Percentiles rank a stretch among this genome's conserved stretches.
Conservation (phyloP, 108 stramenopile genomes). For the Cafeteria roenbergensis region DNA sequence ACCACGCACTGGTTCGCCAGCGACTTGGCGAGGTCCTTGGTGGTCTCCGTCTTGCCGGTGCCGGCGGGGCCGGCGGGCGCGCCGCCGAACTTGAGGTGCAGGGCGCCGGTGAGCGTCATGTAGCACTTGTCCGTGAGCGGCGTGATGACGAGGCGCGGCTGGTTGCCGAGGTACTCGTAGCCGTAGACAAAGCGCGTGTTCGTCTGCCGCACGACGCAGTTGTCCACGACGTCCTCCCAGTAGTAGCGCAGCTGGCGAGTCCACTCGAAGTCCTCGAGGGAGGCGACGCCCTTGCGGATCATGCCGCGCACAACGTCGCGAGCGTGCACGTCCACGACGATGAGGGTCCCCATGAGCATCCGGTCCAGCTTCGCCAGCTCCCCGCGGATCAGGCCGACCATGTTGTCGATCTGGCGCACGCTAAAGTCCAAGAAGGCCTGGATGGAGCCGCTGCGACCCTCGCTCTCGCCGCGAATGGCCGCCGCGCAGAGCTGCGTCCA, state of each 20-base stretch:
- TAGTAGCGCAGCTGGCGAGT: constrained; percentile 48
- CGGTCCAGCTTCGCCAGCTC: constrained; percentile 37
- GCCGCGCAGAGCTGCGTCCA: constrained; percentile 33
- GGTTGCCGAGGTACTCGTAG: constrained; percentile 48
- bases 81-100: constrained; percentile 47
- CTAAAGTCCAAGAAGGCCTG: constrained; percentile 18
- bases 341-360: constrained; percentile 42
- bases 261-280: constrained; percentile 44
- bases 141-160: constrained; percentile 46
- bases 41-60: constrained; percentile 49
- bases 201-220: constrained; percentile 44
- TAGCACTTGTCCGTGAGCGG: constrained; percentile 53
- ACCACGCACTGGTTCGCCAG: constrained; percentile 52
- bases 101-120: constrained; percentile 49
- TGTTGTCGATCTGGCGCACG: constrained; percentile 41
- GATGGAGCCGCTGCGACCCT: constrained; percentile 9
- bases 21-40: constrained; percentile 52
- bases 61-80: constrained; percentile 45
- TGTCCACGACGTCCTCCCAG: constrained; percentile 32
- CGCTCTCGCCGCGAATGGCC: constrained; percentile 15
- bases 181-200: constrained; percentile 42
- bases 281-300: constrained; percentile 19
- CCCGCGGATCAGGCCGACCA: constrained; percentile 38
- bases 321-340: constrained; percentile 47
- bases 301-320: constrained; percentile 40